These are phyloP conservation scores for Narthecium ossifragum DNA, from an alignment of 106 monocot species.

Conservation along the genomic window DNA sequence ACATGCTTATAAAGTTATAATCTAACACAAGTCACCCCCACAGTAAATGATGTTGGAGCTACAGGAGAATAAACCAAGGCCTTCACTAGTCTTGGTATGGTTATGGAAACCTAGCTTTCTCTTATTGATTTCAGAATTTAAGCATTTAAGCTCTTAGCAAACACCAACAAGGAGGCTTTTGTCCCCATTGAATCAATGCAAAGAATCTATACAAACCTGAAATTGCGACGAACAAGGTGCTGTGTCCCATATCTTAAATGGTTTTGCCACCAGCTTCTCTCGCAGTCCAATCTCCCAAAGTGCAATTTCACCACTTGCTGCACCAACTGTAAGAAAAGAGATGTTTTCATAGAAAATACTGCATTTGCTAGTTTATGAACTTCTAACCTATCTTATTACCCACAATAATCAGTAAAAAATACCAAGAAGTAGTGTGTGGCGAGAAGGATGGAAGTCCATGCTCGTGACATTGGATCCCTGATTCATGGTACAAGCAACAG, in stretches of 20 bases:
- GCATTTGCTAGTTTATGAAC: no score
- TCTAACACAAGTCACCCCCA: no score
- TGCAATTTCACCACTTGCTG: slow-evolving; percentile 50
- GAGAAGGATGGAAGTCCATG: slow-evolving; percentile 78
- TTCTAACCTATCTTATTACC: no score
- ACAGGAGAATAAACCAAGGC: no score
- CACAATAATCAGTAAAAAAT: no score
- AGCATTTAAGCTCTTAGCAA: not conserved
- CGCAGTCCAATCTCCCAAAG: slow-evolving; percentile 66
- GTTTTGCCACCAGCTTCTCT: slow-evolving; percentile 48
- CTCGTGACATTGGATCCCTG: slow-evolving; percentile 66
- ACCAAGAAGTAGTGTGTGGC: slow-evolving; percentile 60
- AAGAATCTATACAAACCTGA: slow-evolving; percentile 22
- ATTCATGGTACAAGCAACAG: slow-evolving; percentile 42
- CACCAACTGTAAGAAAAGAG: slow-evolving; percentile 31
- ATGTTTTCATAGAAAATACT: no score
- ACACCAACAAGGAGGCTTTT: not conserved
- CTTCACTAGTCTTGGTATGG: no score
- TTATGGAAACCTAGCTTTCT: no score
- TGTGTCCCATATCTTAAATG: slow-evolving; percentile 49
- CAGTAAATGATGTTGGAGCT: no score
- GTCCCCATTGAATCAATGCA: not conserved
- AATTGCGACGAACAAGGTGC: slow-evolving; percentile 32
- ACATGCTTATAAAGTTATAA: no score
- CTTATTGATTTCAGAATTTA: no score